Evolutionary conservation across 1,139 yeast species (phyloP).

Genomic region (Yamadazyma atmosphaerica): DNA sequence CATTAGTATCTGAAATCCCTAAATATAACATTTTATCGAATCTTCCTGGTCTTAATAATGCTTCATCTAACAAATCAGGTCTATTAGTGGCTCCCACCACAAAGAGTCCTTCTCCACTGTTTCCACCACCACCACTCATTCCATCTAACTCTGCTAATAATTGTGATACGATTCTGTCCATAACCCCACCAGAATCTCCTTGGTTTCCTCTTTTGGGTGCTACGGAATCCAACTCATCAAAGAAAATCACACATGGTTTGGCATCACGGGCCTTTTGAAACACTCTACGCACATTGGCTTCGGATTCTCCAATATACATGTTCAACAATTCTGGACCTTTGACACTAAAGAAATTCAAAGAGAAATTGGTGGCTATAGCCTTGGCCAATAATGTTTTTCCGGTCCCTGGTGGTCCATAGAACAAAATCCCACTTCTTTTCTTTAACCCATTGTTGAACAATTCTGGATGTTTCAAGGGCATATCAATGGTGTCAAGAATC

Average conservation of each 20-base stretch:
- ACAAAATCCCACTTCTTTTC: slow-evolving; percentile 89
- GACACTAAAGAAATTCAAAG: slow-evolving; percentile 90
- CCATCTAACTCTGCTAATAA: slow-evolving; percentile 93
- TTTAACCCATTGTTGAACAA: slow-evolving; percentile 84
- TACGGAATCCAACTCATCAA: slow-evolving; percentile 95
- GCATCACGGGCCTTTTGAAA: slow-evolving; percentile 95
- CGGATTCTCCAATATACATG: slow-evolving; percentile 98
- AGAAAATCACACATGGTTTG: slow-evolving; percentile 94
- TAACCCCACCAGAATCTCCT: slow-evolving; percentile 97
- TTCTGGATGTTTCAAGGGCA: slow-evolving; percentile 94
- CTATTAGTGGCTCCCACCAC: slow-evolving; percentile 97
- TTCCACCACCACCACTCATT: slow-evolving; percentile 61
- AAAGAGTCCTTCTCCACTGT: slow-evolving; percentile 84
- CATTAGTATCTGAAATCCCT: slow-evolving; percentile 90
- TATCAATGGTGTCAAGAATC: slow-evolving; percentile 90
- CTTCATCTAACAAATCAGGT: slow-evolving; percentile 93
- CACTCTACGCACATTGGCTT: slow-evolving; percentile 92
- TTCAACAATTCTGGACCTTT: slow-evolving; percentile 94
- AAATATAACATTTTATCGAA: slow-evolving; percentile 92
- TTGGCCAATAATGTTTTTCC: slow-evolving; percentile 94
- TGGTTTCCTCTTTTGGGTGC: slow-evolving; percentile 98
- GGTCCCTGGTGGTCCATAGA: slow-evolving; percentile 98
- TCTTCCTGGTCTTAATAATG: slow-evolving; percentile 90
- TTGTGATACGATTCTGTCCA: slow-evolving; percentile 97
- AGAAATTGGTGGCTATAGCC: slow-evolving; percentile 94